Evolutionary conservation across 2,329 filamentous ascomycete genomes (phyloP), one percentile per base, ranked within the genome.

Genomic region (Pyrenochaeta sp.): DNA sequence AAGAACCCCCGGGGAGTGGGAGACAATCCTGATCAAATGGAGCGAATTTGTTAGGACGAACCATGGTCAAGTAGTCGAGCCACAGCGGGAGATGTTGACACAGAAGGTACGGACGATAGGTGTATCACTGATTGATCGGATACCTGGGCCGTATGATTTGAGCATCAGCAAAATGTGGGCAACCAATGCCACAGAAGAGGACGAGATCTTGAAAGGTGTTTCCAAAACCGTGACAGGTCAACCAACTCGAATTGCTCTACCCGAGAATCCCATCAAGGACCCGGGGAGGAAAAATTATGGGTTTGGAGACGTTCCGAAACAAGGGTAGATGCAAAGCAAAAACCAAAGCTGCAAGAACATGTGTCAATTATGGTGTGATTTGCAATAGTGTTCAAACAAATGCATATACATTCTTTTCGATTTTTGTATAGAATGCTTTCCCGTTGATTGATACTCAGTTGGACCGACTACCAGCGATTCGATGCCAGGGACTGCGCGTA

Each of bases 21-120:
- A 99, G 78, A 96, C 94, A 2, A 82, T 96, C n/a, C 72, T 95
- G 32, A 87, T 99, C 53, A 88, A 88, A 51, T 94, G 92, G 81
- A 87, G 86, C 59, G 90, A 96, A 55, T 97, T 99, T 73, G 93
- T 99, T 46, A 81, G 94, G 52, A 99, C 94, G 10, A 97, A 96
- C 67, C 84, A 95, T 64, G 94, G 94, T 6, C 85, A 89, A 61
- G 90, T 96, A 1, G 86, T 96, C 4, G 92, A 97, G 75, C 94
- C 94, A 21, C 93, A 97, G 77, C 86, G 87, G 9, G 91, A 95
- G 69, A 86, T 99, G 72, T 74, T 96, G 68, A 84, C 88, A 51
- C 88, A 95, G 62, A 92, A 90, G 71, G 86, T 99, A 20, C 82
- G 85, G 65, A 95, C 86, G 19, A 78, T 99, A 14, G 94, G 94